These are phyloP conservation scores for Solanum hybrid DNA, from an alignment of 305 asterid species.

Conservation along the genomic window DNA sequence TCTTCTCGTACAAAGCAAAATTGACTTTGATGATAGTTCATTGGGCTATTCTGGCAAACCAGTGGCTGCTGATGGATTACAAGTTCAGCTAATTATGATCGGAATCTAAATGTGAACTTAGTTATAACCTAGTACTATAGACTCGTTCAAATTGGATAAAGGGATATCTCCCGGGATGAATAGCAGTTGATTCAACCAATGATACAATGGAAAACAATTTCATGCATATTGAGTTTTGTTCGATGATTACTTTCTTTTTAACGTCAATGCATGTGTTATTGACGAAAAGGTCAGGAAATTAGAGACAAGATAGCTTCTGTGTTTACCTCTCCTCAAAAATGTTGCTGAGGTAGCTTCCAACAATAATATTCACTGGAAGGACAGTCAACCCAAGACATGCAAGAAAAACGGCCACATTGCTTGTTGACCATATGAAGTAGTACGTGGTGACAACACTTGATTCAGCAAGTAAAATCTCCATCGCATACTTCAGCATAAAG, in stretches of 20 bases:
- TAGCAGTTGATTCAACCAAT: background rate
- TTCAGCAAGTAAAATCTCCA: slow-evolving; percentile 73
- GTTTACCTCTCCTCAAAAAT: slow-evolving; percentile 64
- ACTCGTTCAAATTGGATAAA: background rate
- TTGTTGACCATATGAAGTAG: slow-evolving; percentile 67
- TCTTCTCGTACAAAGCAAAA: background rate
- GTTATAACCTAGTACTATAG: background rate
- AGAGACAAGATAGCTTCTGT: background rate
- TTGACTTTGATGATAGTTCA: background rate
- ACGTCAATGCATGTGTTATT: background rate
- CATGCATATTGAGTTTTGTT: background rate
- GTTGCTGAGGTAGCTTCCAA: slow-evolving; percentile 76
- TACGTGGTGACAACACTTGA: slow-evolving; percentile 56
- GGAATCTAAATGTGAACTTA: background rate
- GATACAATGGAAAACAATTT: background rate
- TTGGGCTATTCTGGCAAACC: background rate
- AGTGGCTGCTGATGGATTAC: background rate
- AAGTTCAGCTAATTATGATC: background rate
- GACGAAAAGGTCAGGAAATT: background rate
- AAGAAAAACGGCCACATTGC: slow-evolving; percentile 57
- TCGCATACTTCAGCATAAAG: slow-evolving; percentile 75
- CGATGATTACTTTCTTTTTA: background rate
- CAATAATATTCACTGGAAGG: slow-evolving; percentile 57
- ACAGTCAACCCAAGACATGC: slow-evolving; percentile 65
- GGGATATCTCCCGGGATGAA: background rate